Base-by-base conservation (phyloP, 2,329 filamentous ascomycete species). In the Parascedosporium putredinis region DNA sequence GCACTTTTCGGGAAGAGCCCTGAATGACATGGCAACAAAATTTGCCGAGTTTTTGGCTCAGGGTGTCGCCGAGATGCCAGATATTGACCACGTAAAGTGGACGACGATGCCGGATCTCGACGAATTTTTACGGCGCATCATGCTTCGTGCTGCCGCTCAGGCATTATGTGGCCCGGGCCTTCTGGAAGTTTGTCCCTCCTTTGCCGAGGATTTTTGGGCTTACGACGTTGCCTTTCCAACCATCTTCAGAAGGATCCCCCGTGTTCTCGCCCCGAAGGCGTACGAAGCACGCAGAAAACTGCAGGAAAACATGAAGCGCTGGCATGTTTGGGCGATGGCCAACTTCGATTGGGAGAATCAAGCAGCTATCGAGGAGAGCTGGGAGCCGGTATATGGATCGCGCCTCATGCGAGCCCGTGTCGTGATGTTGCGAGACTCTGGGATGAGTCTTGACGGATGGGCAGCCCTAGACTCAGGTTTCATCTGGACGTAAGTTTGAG, bases 301-400 rank as follows among this genome's bases (percentile, higher is more conserved):
- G n/a, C 43, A 49, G 34, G 42, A 22, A 16, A 50, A 56, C 50
- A 47, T 55, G n/a, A 14, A 25, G 18, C 16, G 20, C 5, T 52
- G 55, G 22, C 16, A 58, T 18, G 20, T 43, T 6, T 42, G 50
- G 2, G 53, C 57, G 2, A 53, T 44, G 47, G 29, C 48, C 1
- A 36, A 54, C 3, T 59, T 57, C 31, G 54, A 60, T 46, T 56
- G 53, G 54, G 42, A 55, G 1, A 52, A 49, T 4, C 24, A 23
- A 1, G 50, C 52, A 2, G 50, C 47, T 1, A 34, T 42, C 10
- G 56, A 59, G 10, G 36, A 49, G 0, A 48, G 55, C 6, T 65
- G 60, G 60, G 62, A 66, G n/a, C 57, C 58, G 1, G 46, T 53
- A 14, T 59, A 59, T 9, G 63, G 63, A 2, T 55, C 56, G 2